Evolutionary conservation across 306 rosid species (phyloP), one percentile per base, ranked within the genome.

Genomic region (Trifolium repens): DNA sequence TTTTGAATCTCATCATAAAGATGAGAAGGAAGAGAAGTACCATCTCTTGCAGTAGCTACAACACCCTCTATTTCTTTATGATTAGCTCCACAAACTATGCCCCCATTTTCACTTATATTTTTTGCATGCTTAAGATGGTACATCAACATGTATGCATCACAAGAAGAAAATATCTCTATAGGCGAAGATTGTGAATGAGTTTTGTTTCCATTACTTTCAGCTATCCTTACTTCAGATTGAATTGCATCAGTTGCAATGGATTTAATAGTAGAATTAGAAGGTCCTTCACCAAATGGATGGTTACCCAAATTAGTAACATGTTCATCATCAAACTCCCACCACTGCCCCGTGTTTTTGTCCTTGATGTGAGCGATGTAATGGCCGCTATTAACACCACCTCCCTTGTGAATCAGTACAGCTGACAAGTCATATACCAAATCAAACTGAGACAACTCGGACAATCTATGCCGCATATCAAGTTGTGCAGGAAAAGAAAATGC

Each of bases 281-380:
- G 65, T 69, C 82, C 89, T 70, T 87, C 97, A 19, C 91, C 98
- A 84, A 94, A 94, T 59, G 98, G 98, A 74, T 88, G 97, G 67
- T 16, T 22, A 62, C 98, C 98, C 82, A 94, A 87, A 66, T 90
- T 80, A 67, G 89, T 87, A 67, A 94, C 97, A 49, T 78, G 82
- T 79, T 94, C 98, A 76, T 94, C 98, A 34, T 94, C 98, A 72
- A 94, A 91, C 76, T 94, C 97, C 98, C 98, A 94, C 98, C 98
- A 94, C 54, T 88, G 94, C 75, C 94, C 96, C 11, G 96, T 88
- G 79, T 88, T 89, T 77, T 87, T 94, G 80, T 94, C 97, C 83
- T 94, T 94, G 77, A 94, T 76, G 67, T 94, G 98, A 30, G 98
- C 97, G 46, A 94, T 81, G 81, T 94, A 94, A 81, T 94, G 98